Evolutionary conservation across 1,284 basidiomycete genomes (phyloP).

Genomic region (Ganoderma resinaceum): DNA sequence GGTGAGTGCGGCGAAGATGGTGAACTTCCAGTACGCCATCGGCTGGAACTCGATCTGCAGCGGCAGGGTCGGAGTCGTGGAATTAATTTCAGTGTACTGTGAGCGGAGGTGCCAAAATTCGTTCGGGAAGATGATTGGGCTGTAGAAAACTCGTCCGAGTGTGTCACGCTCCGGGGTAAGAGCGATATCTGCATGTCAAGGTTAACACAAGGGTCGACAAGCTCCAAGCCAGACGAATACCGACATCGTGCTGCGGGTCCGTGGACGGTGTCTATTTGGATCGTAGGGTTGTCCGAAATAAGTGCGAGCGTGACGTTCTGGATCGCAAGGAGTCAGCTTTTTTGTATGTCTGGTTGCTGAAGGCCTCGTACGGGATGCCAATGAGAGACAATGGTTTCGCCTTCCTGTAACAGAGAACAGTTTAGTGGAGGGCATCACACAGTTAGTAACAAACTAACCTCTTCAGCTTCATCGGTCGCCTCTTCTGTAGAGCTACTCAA

Average conservation of each 20-base stretch:
- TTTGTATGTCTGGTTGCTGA: background rate
- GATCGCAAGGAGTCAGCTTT: slow-evolving; percentile 7
- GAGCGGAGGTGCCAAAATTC: slow-evolving; percentile 93
- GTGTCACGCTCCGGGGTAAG: slow-evolving; percentile 66
- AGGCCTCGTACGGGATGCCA: slow-evolving; percentile 72
- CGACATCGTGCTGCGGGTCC: slow-evolving; percentile 69
- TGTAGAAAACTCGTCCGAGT: slow-evolving; percentile 74
- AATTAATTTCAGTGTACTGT: slow-evolving; percentile 82
- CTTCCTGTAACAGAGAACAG: slow-evolving; percentile 39
- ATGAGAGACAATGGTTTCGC: slow-evolving; percentile 76
- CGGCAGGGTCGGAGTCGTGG: slow-evolving; percentile 75
- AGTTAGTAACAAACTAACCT: slow-evolving; percentile 41
- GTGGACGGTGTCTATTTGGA: slow-evolving; percentile 69
- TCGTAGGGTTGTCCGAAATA: slow-evolving; percentile 68
- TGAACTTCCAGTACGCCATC: slow-evolving; percentile 88
- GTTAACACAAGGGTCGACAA: slow-evolving; percentile 10
- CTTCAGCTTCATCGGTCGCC: slow-evolving; percentile 42
- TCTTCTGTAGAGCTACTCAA: slow-evolving; percentile 53
- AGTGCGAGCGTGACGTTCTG: slow-evolving; percentile 90
- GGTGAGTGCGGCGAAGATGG: slow-evolving; percentile 82
- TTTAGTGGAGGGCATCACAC: background rate
- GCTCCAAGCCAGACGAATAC: slow-evolving; percentile 35
- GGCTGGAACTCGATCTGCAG: slow-evolving; percentile 87
- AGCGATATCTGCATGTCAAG: slow-evolving; percentile 57
- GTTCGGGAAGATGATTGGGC: slow-evolving; percentile 91